phyloP scores from a whole-genome alignment of 257 asterid genomes.

The Lantana camara region DNA sequence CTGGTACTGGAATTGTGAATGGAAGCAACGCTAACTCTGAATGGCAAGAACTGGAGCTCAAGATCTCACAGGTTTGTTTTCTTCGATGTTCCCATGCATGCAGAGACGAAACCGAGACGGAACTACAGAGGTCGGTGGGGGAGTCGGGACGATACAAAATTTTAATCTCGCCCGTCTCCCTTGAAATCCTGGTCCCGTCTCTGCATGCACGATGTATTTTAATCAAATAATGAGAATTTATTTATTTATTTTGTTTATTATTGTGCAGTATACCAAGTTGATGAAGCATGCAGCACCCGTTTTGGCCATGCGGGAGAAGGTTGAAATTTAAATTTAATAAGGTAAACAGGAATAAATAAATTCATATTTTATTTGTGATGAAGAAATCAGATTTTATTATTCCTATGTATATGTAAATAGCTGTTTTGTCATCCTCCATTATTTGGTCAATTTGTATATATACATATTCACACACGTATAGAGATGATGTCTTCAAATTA shows the following conservation, averaged over 20 bases:
- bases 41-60: conserved; percentile 96
- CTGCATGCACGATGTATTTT: no score
- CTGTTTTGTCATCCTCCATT: not conserved
- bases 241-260: not conserved
- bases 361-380: conserved; percentile 19
- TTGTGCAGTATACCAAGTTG: conserved; percentile 80
- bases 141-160: no score
- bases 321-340: conserved; percentile 35
- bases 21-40: conserved; percentile 84
- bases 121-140: no score
- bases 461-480: conserved; percentile 14
- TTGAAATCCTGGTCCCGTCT: no score
- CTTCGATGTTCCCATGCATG: no score
- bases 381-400: conserved; percentile 29
- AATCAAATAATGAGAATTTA: no score
- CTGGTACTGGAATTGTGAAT: conserved; percentile 91
- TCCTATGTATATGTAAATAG: conserved; percentile 18
- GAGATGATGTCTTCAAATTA: conserved; percentile 7
- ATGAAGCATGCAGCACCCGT: conserved; percentile 66
- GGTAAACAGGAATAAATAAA: conserved; percentile 28
- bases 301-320: conserved; percentile 40
- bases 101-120: no score
- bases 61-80: conserved; percentile 88
- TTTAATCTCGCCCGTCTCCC: no score
- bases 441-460: conserved; percentile 28